Conservation (phyloP, 2,329 filamentous ascomycete genomes). For the Saccharata proteae region DNA sequence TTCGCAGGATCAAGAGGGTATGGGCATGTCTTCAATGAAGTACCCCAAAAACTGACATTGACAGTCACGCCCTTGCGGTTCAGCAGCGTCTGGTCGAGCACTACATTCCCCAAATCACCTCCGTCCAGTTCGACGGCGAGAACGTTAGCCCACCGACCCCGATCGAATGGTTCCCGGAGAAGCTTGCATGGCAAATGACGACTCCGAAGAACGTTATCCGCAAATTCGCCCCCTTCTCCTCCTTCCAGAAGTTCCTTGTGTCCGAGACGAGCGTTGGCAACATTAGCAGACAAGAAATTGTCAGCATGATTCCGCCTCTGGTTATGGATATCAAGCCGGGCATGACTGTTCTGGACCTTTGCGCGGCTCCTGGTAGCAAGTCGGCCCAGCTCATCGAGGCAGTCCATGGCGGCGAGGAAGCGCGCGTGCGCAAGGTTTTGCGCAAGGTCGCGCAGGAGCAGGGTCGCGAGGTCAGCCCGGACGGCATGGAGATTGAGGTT, state of each 20-base stretch:
- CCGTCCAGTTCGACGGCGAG: constrained; percentile 71
- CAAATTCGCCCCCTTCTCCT: constrained; percentile 84
- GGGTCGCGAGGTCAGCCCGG: constrained; percentile 42
- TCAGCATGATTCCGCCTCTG: constrained; percentile 96
- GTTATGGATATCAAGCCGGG: constrained; percentile 83
- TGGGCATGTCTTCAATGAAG: no score
- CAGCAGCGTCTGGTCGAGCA: constrained; percentile 76
- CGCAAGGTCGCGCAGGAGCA: constrained; percentile 51
- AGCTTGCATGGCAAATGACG: constrained; percentile 95
- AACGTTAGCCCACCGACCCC: constrained; percentile 69
- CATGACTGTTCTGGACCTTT: constrained; percentile 90
- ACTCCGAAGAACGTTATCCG: constrained; percentile 93
- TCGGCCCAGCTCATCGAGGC: constrained; percentile 90
- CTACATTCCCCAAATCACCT: constrained; percentile 82
- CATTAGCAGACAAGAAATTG: constrained; percentile 92
- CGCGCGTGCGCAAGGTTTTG: constrained; percentile 61
- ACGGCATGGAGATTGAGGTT: constrained; percentile 19
- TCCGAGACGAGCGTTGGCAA: constrained; percentile 96
- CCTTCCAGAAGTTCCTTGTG: constrained; percentile 95
- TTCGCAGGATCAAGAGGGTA: constrained; percentile 93
- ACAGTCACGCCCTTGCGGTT: constrained; percentile 79
- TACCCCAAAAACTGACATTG: constrained; percentile 11
- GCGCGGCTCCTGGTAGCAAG: constrained; percentile 94
- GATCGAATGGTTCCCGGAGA: constrained; percentile 87
- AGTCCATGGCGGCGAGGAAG: constrained; percentile 86